Evolutionary conservation across 2,329 filamentous ascomycete genomes (phyloP), one percentile per base, ranked within the genome.

Genomic region (Sclerotinia glacialis): DNA sequence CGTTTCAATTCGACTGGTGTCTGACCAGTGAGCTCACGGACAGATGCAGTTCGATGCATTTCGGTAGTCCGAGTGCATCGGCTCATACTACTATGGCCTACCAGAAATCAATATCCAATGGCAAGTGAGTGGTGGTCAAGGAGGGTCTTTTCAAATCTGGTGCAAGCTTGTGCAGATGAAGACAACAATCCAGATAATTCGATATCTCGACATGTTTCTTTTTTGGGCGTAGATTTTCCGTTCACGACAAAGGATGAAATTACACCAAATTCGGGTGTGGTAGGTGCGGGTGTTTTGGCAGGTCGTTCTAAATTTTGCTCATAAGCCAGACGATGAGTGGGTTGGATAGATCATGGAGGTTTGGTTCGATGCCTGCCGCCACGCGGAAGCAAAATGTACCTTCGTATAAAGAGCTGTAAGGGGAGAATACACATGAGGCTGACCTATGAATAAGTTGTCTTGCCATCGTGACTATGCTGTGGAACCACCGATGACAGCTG

Each of bases 1-100:
- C 71, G 52, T 68, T 71, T 69, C 59, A 68, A 58, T 60, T 53
- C 69, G 67, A 68, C 54, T 64, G 49, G 59, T 67, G 37, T 68
- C 71, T 75, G 71, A 74, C 73, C 70, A 67, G 26, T 54, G 47
- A 61, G 68, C 69, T 65, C 69, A 74, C 74, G 73, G 74, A 72
- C 71, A 62, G 67, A 69, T 74, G 73, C 73, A 70, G 37, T 50
- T 73, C 70, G 67, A 69, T 74, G 73, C 73, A 70, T 26, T 50
- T 73, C 70, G 71, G 74, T 72, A 75, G 69, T 72, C 65, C 59
- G 65, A 64, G 50, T 67, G 59, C 65, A 63, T 56, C 59, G 44
- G 60, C 42, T 64, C 59, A 64, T 34, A 42, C 26, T 64, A 46
- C 50, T 37, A 5, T 37, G 23, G 31, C 34, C 28, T 37, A 23